Base-by-base conservation (phyloP, 257 asterid species). In the Cruciata laevipes region DNA sequence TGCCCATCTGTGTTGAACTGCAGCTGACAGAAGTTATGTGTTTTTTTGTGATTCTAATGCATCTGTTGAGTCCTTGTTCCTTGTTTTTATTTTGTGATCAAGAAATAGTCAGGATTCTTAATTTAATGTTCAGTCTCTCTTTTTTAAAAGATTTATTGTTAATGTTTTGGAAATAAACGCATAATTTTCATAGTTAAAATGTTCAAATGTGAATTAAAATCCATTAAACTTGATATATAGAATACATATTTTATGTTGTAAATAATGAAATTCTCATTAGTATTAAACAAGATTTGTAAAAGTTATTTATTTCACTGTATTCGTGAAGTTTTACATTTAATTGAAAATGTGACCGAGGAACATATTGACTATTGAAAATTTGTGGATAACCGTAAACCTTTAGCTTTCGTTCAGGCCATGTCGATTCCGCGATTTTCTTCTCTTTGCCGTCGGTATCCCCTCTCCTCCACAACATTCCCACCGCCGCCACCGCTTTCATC, bases 401-500 rank as follows among this genome's bases (percentile, higher is more conserved):
- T 59, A 27, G 20, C 64, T 24, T 27, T 11, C 18, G 5, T 37
- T 14, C 56, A 21, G 51, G 4, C 11, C 57, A 71, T 63, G 70
- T 16, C 25, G 51, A 30, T 71, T 33, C 24, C 70, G n/a, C 56
- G 75, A 64, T 53, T 71, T 55, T 53, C 59, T n/a, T 72, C 88
- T 12, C 71, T 81, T 52, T 75, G 81, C 49, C 89, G 88, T 66
- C 83, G 85, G 31, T 72, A 74, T 63, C 69, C 71, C 44, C 27
- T 68, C 21, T 73, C 63, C 38, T 37, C 67, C 66, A 52, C 71
- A 33, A 3, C n/a, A 33, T 51, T 70, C 3, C 71, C 77, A 2
- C 75, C 78, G 2, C 79, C 77, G 4, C 79, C 78, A 3, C 77
- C 42, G 6, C 52, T 62, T 30, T 35, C 47, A n/a, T 42, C 35